phyloP scores from a whole-genome alignment of 2,329 filamentous ascomycete genomes.

The Scedosporium boydii region DNA sequence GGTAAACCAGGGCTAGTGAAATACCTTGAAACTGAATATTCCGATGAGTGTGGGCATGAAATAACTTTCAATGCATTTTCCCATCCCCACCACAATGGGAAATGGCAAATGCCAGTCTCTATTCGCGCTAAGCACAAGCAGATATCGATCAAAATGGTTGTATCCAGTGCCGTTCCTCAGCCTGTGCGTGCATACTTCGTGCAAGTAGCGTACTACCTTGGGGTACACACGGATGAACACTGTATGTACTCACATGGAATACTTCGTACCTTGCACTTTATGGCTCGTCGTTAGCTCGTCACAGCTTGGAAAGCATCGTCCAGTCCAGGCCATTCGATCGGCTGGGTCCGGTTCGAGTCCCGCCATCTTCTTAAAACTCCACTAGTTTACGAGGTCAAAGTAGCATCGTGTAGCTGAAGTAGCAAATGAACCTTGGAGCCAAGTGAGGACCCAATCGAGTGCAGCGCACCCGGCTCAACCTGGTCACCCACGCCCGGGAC shows the following conservation, averaged over 20 bases:
- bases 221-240: no score
- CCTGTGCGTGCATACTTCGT: no score
- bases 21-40: not conserved
- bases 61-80: not conserved
- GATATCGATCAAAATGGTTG: no score
- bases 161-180: no score
- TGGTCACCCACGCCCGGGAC: not conserved
- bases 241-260: not conserved
- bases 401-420: not conserved
- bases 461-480: not conserved
- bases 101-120: not conserved
- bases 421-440: no score
- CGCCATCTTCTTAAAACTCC: not conserved
- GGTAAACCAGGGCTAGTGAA: not conserved
- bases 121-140: not conserved
- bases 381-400: not conserved
- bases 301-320: not conserved
- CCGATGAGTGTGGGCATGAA: not conserved
- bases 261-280: not conserved
- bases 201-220: no score
- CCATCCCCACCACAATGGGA: not conserved
- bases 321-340: not conserved
- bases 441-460: not conserved
- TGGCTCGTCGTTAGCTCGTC: not conserved
- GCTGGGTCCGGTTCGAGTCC: not conserved